phyloP scores from a whole-genome alignment of 345 rosid genomes.

The Combretum micranthum region DNA sequence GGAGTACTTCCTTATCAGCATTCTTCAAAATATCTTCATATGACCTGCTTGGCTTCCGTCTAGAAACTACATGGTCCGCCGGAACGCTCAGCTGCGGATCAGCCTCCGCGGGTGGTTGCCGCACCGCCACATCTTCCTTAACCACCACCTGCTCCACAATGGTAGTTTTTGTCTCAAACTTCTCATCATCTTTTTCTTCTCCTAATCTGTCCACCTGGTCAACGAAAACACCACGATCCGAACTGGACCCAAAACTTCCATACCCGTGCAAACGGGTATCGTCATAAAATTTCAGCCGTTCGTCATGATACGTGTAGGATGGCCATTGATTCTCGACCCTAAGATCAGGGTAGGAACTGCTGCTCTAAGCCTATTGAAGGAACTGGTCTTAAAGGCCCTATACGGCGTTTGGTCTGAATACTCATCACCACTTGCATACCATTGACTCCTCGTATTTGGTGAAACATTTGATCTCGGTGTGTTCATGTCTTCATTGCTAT shows the following conservation, averaged over 20 bases:
- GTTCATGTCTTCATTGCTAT: constrained; percentile 5
- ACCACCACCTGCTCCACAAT: not conserved
- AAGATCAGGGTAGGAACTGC: constrained; percentile 83
- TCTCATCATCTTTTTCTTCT: constrained; percentile 12
- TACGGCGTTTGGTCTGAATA: constrained; percentile 31
- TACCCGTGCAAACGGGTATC: constrained; percentile 45
- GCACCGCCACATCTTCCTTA: too few species aligned
- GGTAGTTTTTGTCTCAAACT: not conserved
- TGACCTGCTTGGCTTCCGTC: not conserved
- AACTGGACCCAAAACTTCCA: constrained; percentile 24
- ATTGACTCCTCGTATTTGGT: constrained; percentile 22
- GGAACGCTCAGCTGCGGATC: constrained; percentile 19
- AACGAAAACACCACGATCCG: constrained; percentile 15
- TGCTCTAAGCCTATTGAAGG: constrained; percentile 45
- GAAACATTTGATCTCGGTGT: constrained; percentile 18
- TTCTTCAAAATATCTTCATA: not conserved
- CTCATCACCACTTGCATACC: constrained; percentile 31
- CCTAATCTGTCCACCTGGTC: constrained; percentile 5
- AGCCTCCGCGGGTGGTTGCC: constrained; percentile 1
- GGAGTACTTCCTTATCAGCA: constrained; percentile 1
- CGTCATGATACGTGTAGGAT: constrained; percentile 15
- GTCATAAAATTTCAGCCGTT: constrained; percentile 65
- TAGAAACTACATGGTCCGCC: not conserved
- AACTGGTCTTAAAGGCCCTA: not conserved
- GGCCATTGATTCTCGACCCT: constrained; percentile 33